Percentiles rank a stretch among this genome's conserved stretches.
Conservation (phyloP, 2,329 filamentous ascomycete species). For the Pyrenophora tritici-repentis region DNA sequence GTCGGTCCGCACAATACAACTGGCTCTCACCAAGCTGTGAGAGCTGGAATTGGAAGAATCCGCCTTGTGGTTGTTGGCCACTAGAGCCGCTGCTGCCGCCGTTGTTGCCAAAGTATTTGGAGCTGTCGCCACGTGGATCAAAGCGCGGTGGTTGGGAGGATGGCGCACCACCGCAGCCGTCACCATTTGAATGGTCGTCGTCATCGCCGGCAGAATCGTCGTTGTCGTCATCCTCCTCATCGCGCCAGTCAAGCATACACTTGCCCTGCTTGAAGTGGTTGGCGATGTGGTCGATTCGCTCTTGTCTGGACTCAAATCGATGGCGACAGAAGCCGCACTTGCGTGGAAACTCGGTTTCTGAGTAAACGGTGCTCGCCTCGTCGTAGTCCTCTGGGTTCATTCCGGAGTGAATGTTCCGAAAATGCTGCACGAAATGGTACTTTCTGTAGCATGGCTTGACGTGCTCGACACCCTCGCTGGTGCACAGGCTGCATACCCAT, state of each 20-base stretch:
- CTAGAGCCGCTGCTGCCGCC: slow-evolving; percentile 19
- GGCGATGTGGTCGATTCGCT: slow-evolving; percentile 47
- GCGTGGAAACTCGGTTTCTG: slow-evolving; percentile 43
- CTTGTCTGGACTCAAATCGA: slow-evolving; percentile 40
- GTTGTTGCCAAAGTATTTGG: slow-evolving; percentile 26
- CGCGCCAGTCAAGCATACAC: slow-evolving; percentile 47
- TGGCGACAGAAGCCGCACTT: slow-evolving; percentile 46
- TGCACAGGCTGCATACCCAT: slow-evolving; percentile 43
- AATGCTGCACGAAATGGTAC: slow-evolving; percentile 47
- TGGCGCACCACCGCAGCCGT: slow-evolving; percentile 30
- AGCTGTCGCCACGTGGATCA: slow-evolving; percentile 24
- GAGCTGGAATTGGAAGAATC: slow-evolving; percentile 43
- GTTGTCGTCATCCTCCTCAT: slow-evolving; percentile 33
- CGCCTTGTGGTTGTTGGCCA: slow-evolving; percentile 20
- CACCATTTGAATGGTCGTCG: slow-evolving; percentile 33
- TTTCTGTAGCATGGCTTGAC: slow-evolving; percentile 46
- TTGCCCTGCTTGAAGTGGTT: slow-evolving; percentile 48
- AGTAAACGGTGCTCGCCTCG: slow-evolving; percentile 37
- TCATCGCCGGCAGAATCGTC: slow-evolving; percentile 33
- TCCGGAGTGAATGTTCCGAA: slow-evolving; percentile 45
- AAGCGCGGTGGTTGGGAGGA: slow-evolving; percentile 27
- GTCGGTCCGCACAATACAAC: slow-evolving; percentile 16
- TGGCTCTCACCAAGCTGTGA: slow-evolving; percentile 25
- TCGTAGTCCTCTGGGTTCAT: slow-evolving; percentile 40
- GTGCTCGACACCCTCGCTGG: slow-evolving; percentile 37